Base-by-base conservation (phyloP, 2,329 filamentous ascomycete genomes). In the Grosmannia huntii region DNA sequence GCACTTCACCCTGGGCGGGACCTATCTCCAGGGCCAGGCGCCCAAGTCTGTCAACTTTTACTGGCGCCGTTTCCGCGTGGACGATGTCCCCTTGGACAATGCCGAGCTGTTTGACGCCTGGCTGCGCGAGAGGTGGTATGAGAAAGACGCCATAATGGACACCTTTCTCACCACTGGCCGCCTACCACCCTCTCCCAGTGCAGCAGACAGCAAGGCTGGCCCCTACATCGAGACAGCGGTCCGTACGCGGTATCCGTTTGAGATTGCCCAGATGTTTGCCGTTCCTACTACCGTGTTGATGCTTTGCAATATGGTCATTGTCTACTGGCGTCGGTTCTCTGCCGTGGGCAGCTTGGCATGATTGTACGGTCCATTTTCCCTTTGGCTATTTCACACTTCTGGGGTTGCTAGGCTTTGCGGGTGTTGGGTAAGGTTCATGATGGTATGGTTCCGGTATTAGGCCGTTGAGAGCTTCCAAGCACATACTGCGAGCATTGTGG, bases 1-100 rank as follows among this genome's bases (percentile, higher is more conserved):
- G 54, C 87, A 89, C 66, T 97, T 95, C 71, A 91, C 89, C 0
- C 77, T 99, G 4, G 81, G 83, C 3, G 90, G 90, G 54, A 95
- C 90, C 4, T 96, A 94, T 68, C 85, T 96, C 62, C 83, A 94
- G 69, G 91, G 94, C 14, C 83, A 89, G 1, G 86, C 91, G 0
- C 94, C 92, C 1, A 96, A 91, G 69, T 96, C 90, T 1, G 91
- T 97, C 66, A 97, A 96, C 71, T 91, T 97, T 76, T 87, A 95
- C 72, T 99, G 92, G 90, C 84, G 94, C 57, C 84, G 90, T 11
- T 96, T 95, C 71, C 81, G 82, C 38, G 69, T 96, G 16, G 79
- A 80, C 25, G 84, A 90, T 23, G 95, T 99, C 50, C 92, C 92
- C 0, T 79, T 95, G 11, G 79, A 90, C 36, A 82, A 86, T 64